Evolutionary conservation across 805 yeast species (phyloP).

Genomic region (Kluyveromyces siamensis): DNA sequence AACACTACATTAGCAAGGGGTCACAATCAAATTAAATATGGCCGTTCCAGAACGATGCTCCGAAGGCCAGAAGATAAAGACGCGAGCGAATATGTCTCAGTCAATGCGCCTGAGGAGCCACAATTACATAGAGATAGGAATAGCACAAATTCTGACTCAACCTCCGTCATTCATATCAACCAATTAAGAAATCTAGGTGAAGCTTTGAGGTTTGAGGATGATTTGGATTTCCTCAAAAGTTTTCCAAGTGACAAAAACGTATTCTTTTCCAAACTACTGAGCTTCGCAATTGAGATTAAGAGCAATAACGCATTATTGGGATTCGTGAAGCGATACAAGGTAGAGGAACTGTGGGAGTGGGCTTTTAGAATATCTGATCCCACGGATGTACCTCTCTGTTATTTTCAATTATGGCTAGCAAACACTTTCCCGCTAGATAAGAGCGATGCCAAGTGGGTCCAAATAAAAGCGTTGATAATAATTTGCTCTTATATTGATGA

Average conservation of each 20-base stretch:
- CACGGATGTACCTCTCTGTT: slow-evolving; percentile 4
- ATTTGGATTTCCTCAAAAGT: slow-evolving; percentile 27
- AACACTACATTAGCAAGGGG: not conserved
- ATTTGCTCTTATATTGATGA: not conserved
- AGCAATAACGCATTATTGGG: slow-evolving; percentile 12
- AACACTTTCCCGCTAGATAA: not conserved
- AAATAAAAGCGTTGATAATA: not conserved
- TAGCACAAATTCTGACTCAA: not conserved
- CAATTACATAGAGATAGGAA: not conserved
- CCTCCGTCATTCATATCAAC: slow-evolving; percentile 12
- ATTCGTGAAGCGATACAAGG: slow-evolving; percentile 12
- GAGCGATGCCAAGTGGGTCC: not conserved
- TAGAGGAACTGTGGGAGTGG: slow-evolving; percentile 17
- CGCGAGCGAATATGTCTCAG: not conserved
- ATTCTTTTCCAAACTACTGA: slow-evolving; percentile 14
- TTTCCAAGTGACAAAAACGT: slow-evolving; percentile 4
- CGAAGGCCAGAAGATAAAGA: not conserved
- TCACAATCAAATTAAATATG: slow-evolving; percentile 1
- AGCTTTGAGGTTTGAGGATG: slow-evolving; percentile 27
- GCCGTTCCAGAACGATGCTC: slow-evolving; percentile 17
- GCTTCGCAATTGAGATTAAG: slow-evolving; percentile 12
- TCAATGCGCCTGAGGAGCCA: not conserved
- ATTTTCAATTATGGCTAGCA: slow-evolving; percentile 12
- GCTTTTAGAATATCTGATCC: slow-evolving; percentile 6
- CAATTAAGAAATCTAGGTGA: slow-evolving; percentile 29